Conservation (phyloP, 495 filamentous ascomycete genomes). For the Neurospora tetraspora region DNA sequence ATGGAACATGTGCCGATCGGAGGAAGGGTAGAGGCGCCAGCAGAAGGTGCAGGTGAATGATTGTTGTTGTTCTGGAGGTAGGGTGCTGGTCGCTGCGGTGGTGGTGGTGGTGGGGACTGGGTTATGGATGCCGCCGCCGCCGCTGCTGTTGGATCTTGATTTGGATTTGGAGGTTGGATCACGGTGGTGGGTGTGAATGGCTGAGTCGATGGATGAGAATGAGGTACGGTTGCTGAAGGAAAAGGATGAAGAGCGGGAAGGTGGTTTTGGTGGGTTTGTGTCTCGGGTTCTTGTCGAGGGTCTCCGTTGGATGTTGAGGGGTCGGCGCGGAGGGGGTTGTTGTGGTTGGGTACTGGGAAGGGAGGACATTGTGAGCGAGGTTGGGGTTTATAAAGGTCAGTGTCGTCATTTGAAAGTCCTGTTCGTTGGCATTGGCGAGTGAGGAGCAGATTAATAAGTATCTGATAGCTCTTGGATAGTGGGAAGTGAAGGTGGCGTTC, state of each 20-base stretch:
- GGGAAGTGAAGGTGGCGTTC: background rate
- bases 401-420: background rate
- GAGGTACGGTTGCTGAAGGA: background rate
- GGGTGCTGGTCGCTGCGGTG: background rate
- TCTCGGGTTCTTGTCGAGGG: background rate
- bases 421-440: background rate
- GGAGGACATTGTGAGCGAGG: background rate
- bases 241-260: background rate
- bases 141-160: background rate
- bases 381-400: background rate
- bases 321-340: background rate
- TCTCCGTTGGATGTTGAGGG: background rate
- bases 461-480: background rate
- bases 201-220: background rate
- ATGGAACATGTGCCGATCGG: slow-evolving; percentile 18
- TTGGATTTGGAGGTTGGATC: background rate
- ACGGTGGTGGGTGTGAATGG: background rate
- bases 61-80: background rate
- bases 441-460: background rate
- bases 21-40: slow-evolving; percentile 21
- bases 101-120: background rate
- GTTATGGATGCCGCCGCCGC: background rate
- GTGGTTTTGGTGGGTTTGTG: background rate
- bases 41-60: slow-evolving; percentile 41
- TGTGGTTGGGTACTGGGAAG: background rate